Evolutionary conservation across 2,329 filamentous ascomycete species (phyloP).

Genomic region (Clonostachys chloroleuca): DNA sequence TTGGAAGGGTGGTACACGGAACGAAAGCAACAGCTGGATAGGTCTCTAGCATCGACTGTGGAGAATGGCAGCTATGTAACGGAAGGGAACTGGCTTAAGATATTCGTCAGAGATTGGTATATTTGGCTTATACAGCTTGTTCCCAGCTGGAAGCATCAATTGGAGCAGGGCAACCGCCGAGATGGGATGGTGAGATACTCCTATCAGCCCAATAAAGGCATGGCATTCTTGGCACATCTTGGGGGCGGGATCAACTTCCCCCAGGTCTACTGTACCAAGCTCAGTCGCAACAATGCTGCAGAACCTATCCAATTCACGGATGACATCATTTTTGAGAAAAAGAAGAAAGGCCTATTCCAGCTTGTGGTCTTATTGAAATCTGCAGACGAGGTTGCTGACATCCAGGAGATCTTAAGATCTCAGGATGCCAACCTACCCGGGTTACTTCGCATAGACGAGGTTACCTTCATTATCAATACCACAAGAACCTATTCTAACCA

Average conservation of each 20-base stretch:
- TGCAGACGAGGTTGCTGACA: neutral
- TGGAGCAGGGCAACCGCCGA: conserved; percentile 5
- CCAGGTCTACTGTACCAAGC: conserved; percentile 2
- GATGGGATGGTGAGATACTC: conserved; percentile 4
- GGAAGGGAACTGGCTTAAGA: conserved; percentile 3
- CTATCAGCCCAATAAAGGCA: conserved; percentile 1
- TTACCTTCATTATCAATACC: no score
- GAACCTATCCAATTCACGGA: conserved; percentile 5
- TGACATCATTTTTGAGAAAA: conserved; percentile 4
- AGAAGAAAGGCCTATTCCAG: neutral
- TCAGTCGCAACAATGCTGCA: neutral
- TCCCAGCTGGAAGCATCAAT: conserved; percentile 4
- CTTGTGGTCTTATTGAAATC: neutral
- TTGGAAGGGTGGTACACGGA: conserved; percentile 8
- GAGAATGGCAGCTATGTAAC: conserved; percentile 6
- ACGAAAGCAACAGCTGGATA: conserved; percentile 11
- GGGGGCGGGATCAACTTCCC: conserved; percentile 2
- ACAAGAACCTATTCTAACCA: no score
- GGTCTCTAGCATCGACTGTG: conserved; percentile 5
- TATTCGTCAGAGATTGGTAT: conserved; percentile 9
- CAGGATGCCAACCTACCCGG: no score
- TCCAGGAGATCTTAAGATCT: neutral
- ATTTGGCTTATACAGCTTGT: conserved; percentile 9
- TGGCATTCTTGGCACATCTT: conserved; percentile 5
- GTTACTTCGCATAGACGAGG: no score